Percentiles rank a stretch among this genome's conserved stretches.
Evolutionary conservation across 2,329 filamentous ascomycete species (phyloP).

Genomic region (Zopfia rhizophila): DNA sequence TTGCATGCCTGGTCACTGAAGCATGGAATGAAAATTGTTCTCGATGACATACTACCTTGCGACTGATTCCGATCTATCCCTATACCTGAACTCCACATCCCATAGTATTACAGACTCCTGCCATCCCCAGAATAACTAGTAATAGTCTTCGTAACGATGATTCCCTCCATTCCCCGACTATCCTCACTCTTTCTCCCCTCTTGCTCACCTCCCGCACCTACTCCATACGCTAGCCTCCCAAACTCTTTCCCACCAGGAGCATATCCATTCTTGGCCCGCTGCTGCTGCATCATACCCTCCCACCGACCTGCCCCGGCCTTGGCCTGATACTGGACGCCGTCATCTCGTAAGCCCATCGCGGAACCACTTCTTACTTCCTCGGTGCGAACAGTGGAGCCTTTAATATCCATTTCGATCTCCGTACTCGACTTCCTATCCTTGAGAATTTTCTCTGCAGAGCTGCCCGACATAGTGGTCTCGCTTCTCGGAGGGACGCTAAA

Average conservation of each 20-base stretch:
- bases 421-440: not conserved
- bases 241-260: slow-evolving; percentile 2
- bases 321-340: too few species aligned
- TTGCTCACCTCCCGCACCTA: not conserved
- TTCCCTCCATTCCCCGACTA: not conserved
- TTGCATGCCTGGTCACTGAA: too few species aligned
- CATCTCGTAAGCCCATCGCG: too few species aligned
- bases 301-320: slow-evolving; percentile 6
- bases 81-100: too few species aligned
- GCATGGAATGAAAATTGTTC: too few species aligned
- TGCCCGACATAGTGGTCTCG: slow-evolving; percentile 14
- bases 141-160: slow-evolving; percentile 9
- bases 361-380: too few species aligned
- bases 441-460: slow-evolving; percentile 15
- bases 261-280: not conserved
- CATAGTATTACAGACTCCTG: too few species aligned
- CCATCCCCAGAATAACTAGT: too few species aligned
- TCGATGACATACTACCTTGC: too few species aligned
- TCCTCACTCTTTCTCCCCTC: not conserved
- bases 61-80: too few species aligned
- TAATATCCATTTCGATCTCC: slow-evolving; percentile 9
- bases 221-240: not conserved
- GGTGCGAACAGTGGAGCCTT: too few species aligned
- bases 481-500: slow-evolving; percentile 1
- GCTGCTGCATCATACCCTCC: slow-evolving; percentile 7